Evolutionary conservation across 345 rosid species (phyloP), one percentile per base, ranked within the genome.

Genomic region (Lenwebbia sp.): DNA sequence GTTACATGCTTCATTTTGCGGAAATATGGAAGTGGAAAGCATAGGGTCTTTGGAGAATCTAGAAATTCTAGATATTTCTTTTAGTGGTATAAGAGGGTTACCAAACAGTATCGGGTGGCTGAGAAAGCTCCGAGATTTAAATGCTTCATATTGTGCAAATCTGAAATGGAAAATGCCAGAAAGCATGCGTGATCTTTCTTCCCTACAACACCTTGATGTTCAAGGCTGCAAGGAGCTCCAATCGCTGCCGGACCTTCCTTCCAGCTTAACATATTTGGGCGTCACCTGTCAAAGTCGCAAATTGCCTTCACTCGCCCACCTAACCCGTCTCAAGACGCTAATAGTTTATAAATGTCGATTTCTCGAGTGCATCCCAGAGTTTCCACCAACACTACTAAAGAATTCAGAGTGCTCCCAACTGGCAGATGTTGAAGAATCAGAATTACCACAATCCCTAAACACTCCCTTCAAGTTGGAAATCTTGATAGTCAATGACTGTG

Each of bases 131-230:
- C 37, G 37, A 60, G 74, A n/a, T 14, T 60, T 60, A 6, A 2
- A 3, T n/a, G 74, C 74, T 28, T 1, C 0, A 0, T 0, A 0
- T 1, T 60, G 74, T 10, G 0, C 0, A 6, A 1, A 60, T 13
- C 21, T 60, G 74, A 60, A 60, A 28, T 47, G 78, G 40, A 11
- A 70, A 33, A 19, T 21, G 9, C 8, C 23, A 28, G 2, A 62
- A 15, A 62, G 22, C 74, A 28, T 62, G 21, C 1, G 40, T 0
- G 3, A 62, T 28, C 74, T 62, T 28, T 62, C 19, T 14, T 62
- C 22, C 22, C 10, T 28, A 7, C 74, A 2, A 28, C 19, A 9
- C 74, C 33, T 62, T 28, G 40, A 62, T 62, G 13, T 28, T 62
- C 10, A 0, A 14, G 4, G 40, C 5, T 62, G 21, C 74, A 0